phyloP scores from a whole-genome alignment of 345 rosid genomes.

The Heritiera littoralis region DNA sequence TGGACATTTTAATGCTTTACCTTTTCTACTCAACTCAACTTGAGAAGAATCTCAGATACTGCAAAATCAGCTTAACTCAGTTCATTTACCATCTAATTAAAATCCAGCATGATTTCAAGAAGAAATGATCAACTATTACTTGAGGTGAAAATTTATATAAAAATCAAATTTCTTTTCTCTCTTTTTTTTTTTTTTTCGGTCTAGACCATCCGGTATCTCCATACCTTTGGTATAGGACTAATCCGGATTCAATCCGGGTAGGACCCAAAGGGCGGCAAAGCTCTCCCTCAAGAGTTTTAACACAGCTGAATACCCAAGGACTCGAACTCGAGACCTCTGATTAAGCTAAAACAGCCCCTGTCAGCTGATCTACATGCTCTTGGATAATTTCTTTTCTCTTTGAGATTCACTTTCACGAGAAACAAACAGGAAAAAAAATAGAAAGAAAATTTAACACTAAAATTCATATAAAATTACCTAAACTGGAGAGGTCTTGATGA shows the following conservation, averaged over 20 bases:
- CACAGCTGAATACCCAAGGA: no score
- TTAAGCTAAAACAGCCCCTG: no score
- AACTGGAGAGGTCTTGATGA: slow-evolving; percentile 50
- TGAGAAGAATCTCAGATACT: neutral
- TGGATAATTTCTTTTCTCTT: neutral
- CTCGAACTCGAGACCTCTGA: no score
- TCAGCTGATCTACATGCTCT: no score
- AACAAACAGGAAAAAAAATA: neutral
- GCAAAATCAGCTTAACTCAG: neutral
- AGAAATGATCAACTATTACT: neutral
- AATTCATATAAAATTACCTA: slow-evolving; percentile 40
- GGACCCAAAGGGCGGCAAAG: no score
- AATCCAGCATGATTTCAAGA: neutral
- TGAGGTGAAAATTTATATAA: no score
- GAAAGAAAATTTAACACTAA: neutral
- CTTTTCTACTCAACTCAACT: neutral
- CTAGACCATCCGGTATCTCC: no score
- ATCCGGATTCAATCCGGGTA: no score
- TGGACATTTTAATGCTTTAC: neutral
- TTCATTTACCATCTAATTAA: neutral
- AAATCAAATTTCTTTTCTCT: neutral
- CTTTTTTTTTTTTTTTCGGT: no score
- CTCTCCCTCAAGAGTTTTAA: no score
- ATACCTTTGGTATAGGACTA: no score
- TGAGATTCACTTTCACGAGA: neutral